Percentiles rank a stretch among this genome's conserved stretches.
phyloP scores from a whole-genome alignment of 2,329 filamentous ascomycete species.

The Nemania sp. region DNA sequence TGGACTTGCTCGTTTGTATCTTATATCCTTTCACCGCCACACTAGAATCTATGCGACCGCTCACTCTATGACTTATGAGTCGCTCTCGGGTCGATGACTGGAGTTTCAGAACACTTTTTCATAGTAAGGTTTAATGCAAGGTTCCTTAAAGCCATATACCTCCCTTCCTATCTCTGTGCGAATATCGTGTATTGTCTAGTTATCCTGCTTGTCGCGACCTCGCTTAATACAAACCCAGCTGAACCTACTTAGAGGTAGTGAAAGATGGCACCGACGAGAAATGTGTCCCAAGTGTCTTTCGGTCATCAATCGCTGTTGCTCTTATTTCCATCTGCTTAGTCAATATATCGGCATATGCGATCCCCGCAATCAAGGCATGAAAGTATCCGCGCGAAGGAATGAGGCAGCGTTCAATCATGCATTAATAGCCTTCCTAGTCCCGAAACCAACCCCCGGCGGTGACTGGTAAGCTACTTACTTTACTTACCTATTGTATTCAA shows the following conservation, averaged over 20 bases:
- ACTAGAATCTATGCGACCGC: background rate
- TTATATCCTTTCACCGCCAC: background rate
- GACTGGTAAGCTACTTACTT: constrained; percentile 21
- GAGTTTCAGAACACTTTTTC: background rate
- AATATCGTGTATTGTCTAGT: background rate
- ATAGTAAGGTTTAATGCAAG: background rate
- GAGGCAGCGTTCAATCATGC: constrained; percentile 6
- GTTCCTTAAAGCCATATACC: background rate
- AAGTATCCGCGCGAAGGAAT: constrained; percentile 3
- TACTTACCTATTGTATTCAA: too few relatives aligned
- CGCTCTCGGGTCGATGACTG: background rate
- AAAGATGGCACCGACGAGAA: background rate
- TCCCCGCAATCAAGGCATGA: constrained; percentile 11
- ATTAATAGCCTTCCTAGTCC: background rate
- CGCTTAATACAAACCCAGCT: too few relatives aligned
- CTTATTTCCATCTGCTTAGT: background rate
- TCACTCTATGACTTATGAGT: background rate
- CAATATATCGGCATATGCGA: background rate
- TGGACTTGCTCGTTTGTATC: background rate
- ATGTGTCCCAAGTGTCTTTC: background rate
- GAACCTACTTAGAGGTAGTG: too few relatives aligned
- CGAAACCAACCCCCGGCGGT: constrained; percentile 6
- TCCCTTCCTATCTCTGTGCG: background rate
- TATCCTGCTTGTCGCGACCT: too few relatives aligned
- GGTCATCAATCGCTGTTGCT: background rate